Conservation (phyloP, 2,329 filamentous ascomycete genomes). For the Fusarium virguliforme region DNA sequence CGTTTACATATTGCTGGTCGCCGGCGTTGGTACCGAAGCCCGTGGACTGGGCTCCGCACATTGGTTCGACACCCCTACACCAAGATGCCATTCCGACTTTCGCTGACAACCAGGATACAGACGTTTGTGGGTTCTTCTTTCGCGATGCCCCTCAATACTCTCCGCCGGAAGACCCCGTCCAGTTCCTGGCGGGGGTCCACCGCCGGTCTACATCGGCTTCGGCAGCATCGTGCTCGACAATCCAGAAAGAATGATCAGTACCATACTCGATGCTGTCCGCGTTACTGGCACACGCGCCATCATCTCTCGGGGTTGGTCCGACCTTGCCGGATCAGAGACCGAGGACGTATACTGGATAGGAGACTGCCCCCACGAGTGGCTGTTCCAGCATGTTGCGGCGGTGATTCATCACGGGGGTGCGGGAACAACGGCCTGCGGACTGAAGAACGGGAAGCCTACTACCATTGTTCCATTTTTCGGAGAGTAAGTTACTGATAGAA, state of each 20-base stretch:
- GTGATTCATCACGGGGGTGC: constrained; percentile 81
- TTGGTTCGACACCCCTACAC: constrained; percentile 59
- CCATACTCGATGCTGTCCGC: constrained; percentile 77
- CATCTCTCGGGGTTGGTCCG: constrained; percentile 81
- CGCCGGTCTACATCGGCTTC: constrained; percentile 80
- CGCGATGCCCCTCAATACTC: constrained; percentile 70
- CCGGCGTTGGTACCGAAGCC: constrained; percentile 77
- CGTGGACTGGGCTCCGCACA: constrained; percentile 74
- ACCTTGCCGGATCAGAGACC: constrained; percentile 71
- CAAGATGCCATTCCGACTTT: background rate
- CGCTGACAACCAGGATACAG: background rate
- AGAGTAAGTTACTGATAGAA: constrained; percentile 9
- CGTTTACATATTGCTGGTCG: constrained; percentile 86
- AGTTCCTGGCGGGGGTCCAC: constrained; percentile 71
- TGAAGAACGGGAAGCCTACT: constrained; percentile 77
- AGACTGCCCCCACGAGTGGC: constrained; percentile 81
- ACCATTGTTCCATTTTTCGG: constrained; percentile 86
- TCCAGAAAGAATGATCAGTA: constrained; percentile 74
- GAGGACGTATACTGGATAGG: constrained; percentile 78
- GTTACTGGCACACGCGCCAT: constrained; percentile 75
- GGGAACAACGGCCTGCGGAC: constrained; percentile 77
- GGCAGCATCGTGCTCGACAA: constrained; percentile 82
- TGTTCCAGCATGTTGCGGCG: constrained; percentile 75
- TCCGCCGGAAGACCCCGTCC: constrained; percentile 67
- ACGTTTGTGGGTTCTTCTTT: constrained; percentile 76